Percentiles rank a stretch among this genome's conserved stretches.
phyloP scores from a whole-genome alignment of 140 eudicot species.

The Ambrosia hybrid region DNA sequence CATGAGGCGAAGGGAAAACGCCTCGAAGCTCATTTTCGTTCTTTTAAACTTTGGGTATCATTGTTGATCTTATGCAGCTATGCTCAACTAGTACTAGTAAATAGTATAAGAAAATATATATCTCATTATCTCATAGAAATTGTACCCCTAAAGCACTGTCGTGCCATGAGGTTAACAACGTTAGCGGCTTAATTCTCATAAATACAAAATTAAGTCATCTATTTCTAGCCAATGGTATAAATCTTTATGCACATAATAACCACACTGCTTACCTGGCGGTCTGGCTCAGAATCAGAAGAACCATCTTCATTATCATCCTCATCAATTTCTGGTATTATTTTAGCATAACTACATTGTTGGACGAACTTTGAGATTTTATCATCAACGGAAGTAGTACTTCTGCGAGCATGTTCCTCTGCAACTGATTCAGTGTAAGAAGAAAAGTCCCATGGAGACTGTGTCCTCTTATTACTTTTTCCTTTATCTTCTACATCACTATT shows the following conservation, averaged over 20 bases:
- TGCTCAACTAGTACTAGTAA: too few species aligned
- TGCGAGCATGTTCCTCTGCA: conserved; percentile 81
- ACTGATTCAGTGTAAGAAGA: conserved; percentile 78
- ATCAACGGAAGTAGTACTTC: conserved; percentile 90
- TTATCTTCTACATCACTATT: conserved; percentile 36
- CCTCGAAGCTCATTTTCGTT: too few species aligned
- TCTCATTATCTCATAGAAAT: too few species aligned
- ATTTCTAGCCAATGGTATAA: background rate
- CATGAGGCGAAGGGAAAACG: too few species aligned
- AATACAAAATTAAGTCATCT: background rate
- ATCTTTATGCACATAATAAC: background rate
- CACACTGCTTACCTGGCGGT: conserved; percentile 45
- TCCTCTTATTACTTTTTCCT: conserved; percentile 29
- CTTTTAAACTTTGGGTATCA: too few species aligned
- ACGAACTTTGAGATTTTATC: conserved; percentile 59
- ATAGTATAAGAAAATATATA: too few species aligned
- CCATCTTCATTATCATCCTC: conserved; percentile 29
- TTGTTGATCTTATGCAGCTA: too few species aligned
- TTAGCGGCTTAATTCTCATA: background rate
- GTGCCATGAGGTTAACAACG: too few species aligned
- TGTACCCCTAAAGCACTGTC: too few species aligned
- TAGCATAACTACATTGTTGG: conserved; percentile 25
- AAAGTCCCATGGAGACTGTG: conserved; percentile 97
- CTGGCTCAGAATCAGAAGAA: conserved; percentile 52
- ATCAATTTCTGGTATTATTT: conserved; percentile 14